phyloP scores from a whole-genome alignment of 2,329 filamentous ascomycete genomes.

The Rhinocladiella similis region DNA sequence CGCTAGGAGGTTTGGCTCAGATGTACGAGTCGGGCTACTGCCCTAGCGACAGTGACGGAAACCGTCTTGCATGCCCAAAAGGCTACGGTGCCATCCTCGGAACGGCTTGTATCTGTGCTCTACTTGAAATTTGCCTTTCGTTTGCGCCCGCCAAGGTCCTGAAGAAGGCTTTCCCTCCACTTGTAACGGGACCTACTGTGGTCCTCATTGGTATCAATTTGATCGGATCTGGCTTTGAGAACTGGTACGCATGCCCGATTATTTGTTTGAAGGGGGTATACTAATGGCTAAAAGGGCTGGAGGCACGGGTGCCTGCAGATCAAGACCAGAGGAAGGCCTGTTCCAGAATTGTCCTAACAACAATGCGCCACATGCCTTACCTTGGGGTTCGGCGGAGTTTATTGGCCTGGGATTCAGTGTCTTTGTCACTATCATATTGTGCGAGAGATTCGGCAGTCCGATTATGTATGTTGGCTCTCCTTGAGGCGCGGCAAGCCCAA shows the following conservation, averaged over 20 bases:
- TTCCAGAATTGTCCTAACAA: conserved; percentile 59
- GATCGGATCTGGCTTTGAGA: conserved; percentile 61
- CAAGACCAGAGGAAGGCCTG: conserved; percentile 42
- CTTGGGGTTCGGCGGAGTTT: conserved; percentile 63
- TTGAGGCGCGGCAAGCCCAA: neutral
- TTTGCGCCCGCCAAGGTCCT: conserved; percentile 63
- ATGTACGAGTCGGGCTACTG: conserved; percentile 67
- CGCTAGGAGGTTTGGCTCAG: conserved; percentile 59
- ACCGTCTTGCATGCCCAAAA: conserved; percentile 60
- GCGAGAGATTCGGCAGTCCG: conserved; percentile 66
- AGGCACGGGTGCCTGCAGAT: conserved; percentile 52
- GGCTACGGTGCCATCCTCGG: conserved; percentile 67
- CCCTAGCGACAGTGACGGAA: conserved; percentile 56
- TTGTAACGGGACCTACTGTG: conserved; percentile 68
- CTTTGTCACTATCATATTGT: conserved; percentile 66
- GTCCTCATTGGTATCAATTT: conserved; percentile 66
- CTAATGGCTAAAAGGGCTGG: conserved; percentile 48
- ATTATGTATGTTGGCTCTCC: conserved; percentile 52
- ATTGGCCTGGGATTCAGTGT: conserved; percentile 67
- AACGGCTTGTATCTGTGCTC: conserved; percentile 48
- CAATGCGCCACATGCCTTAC: conserved; percentile 61
- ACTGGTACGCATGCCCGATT: conserved; percentile 43
- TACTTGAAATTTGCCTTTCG: conserved; percentile 63
- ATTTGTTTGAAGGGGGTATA: too few relatives aligned
- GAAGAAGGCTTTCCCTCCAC: conserved; percentile 64